phyloP scores from a whole-genome alignment of 1,139 yeast genomes.

The Candida tunisiensis region DNA sequence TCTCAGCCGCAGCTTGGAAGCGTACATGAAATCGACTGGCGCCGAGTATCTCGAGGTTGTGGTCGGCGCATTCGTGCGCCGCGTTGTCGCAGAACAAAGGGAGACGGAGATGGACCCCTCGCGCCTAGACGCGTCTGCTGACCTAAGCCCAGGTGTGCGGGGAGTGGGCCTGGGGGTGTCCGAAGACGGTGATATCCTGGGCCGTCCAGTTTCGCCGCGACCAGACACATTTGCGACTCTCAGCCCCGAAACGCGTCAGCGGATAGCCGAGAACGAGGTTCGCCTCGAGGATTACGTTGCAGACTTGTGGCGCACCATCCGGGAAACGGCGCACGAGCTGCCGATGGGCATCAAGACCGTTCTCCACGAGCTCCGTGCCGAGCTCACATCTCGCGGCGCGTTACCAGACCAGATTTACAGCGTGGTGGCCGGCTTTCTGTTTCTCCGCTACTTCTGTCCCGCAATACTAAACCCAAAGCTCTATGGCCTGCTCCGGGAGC shows the following conservation, averaged over 20 bases:
- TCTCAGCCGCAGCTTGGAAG: conserved; percentile 65
- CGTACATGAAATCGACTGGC: conserved; percentile 62
- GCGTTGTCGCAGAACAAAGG: conserved; percentile 31
- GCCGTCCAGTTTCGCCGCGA: no score
- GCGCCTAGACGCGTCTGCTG: conserved; percentile 14
- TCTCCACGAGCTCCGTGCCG: conserved; percentile 14
- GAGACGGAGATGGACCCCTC: conserved; percentile 66
- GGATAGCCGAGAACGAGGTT: conserved; percentile 31
- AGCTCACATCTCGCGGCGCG: conserved; percentile 2
- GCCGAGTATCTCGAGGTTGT: conserved; percentile 60
- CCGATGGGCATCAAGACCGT: conserved; percentile 48
- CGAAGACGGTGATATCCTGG: no score
- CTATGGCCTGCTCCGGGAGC: conserved; percentile 53
- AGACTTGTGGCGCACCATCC: conserved; percentile 58
- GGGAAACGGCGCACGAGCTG: conserved; percentile 52
- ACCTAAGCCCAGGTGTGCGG: conserved; percentile 13
- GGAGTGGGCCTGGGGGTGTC: no score
- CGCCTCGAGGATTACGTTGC: conserved; percentile 39
- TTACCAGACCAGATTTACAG: conserved; percentile 16
- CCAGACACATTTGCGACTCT: no score
- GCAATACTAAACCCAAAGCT: conserved; percentile 80
- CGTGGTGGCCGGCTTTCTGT: conserved; percentile 69
- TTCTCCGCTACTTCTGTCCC: conserved; percentile 79
- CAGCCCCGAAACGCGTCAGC: conserved; percentile 19
- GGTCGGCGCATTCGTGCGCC: conserved; percentile 49